phyloP scores from a whole-genome alignment of 306 rosid genomes.

The Astragalus glycyphyllos region DNA sequence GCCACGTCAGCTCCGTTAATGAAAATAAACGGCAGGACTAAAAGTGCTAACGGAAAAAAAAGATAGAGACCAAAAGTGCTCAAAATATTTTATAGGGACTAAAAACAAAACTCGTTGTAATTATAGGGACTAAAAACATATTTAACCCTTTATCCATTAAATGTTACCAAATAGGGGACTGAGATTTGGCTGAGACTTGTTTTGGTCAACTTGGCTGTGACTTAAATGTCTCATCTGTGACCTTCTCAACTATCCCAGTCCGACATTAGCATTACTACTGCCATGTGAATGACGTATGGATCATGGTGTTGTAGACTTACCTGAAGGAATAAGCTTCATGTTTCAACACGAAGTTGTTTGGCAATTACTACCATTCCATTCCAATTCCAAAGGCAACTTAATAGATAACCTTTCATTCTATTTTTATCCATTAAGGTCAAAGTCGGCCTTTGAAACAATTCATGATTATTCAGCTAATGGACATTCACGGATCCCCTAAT shows the following conservation, averaged over 20 bases:
- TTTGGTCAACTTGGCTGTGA: no score
- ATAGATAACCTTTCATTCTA: neutral
- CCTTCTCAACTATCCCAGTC: neutral
- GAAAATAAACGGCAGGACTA: no score
- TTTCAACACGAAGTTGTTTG: neutral
- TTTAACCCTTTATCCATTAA: no score
- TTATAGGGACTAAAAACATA: no score
- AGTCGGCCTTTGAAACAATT: neutral
- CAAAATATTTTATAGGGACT: no score
- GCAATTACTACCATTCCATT: neutral
- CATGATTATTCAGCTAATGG: neutral
- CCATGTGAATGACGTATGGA: no score
- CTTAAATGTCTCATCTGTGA: neutral
- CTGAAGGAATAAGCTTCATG: neutral
- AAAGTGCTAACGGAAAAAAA: no score
- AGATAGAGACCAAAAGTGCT: no score
- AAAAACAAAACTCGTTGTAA: no score
- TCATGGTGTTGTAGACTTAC: neutral
- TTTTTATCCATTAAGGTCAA: conserved; percentile 30
- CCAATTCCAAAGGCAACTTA: neutral
- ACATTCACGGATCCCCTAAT: neutral
- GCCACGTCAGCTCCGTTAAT: no score
- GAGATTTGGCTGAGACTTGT: no score
- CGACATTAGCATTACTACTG: conserved; percentile 5
- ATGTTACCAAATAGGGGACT: no score